Evolutionary conservation across 176 grass and related monocot genomes (phyloP), one percentile per base, ranked within the genome.

Genomic region (Triticum turgidum): DNA sequence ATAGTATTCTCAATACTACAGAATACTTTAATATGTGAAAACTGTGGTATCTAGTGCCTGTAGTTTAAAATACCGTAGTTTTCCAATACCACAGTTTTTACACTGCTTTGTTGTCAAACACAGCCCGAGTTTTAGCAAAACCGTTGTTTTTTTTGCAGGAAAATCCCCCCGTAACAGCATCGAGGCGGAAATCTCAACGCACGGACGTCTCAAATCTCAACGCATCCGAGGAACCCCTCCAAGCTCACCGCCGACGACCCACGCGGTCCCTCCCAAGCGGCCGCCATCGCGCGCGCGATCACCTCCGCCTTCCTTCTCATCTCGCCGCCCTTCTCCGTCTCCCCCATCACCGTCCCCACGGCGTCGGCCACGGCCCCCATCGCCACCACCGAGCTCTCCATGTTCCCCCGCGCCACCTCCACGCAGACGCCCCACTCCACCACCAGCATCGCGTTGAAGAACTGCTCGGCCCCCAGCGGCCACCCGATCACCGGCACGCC

Each of bases 371-470:
- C 77, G 12, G 34, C 27, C 12, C 20, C 73, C 4, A 70, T 58
- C 12, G 35, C 47, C 72, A 73, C 81, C 61, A 54, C 11, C 38
- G 90, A 88, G 62, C 34, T 86, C 77, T 92, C 90, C 85, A 56
- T 20, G 83, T 90, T 92, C 67, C 90, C 88, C 11, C 90, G 86
- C 5, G 79, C 90, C 12, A 92, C 73, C 86, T 95, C 93, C 22
- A 87, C 56, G 84, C 93, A 90, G 29, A 91, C 86, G 17, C 91
- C 88, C 82, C 88, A 82, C 67, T 89, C 86, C 8, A 25, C 91
- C 63, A 89, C 49, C 73, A 93, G 38, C 59, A 73, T 93, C n/a
- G 86, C 82, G 82, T 91, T 95, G 91, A 86, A 93, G 52, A 91
- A 86, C 75, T 93, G 91, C 61, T 91, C 91, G 11, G 51, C 88